Conservation (phyloP, 441 rosid genomes). For the Gossypium davidsonii region DNA sequence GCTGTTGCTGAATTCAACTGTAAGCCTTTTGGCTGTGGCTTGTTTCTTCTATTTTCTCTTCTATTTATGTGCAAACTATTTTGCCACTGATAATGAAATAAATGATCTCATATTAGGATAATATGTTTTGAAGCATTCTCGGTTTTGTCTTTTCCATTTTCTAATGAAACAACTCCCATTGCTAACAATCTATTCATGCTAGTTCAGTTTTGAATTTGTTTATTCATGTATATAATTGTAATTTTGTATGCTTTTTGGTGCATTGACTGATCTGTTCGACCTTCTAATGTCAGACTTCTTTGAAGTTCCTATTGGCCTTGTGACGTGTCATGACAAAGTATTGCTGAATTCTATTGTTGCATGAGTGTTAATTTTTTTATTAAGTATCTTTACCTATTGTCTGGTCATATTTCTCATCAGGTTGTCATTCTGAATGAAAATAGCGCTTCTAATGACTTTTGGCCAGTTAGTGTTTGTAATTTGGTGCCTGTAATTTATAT, state of each 20-base stretch:
- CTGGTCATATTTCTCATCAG: background rate
- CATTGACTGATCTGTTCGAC: background rate
- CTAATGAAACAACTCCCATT: background rate
- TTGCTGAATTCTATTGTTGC: background rate
- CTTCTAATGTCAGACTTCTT: background rate
- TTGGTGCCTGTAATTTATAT: background rate
- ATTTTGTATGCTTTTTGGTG: background rate
- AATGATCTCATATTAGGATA: background rate
- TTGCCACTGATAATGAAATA: background rate
- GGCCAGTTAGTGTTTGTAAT: background rate
- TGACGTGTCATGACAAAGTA: background rate
- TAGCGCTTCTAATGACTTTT: background rate
- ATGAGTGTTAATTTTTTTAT: background rate
- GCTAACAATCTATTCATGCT: background rate
- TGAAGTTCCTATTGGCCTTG: background rate
- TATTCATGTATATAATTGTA: background rate
- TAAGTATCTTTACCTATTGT: background rate
- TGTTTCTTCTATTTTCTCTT: background rate
- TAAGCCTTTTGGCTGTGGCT: conserved; percentile 25
- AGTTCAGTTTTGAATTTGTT: background rate
- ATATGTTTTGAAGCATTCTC: background rate
- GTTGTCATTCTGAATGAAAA: background rate
- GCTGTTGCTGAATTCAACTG: conserved; percentile 57
- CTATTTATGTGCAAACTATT: background rate
- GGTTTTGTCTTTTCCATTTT: background rate